Base-by-base conservation (phyloP, 805 yeast species). In the Citeromyces nyonsensis region DNA sequence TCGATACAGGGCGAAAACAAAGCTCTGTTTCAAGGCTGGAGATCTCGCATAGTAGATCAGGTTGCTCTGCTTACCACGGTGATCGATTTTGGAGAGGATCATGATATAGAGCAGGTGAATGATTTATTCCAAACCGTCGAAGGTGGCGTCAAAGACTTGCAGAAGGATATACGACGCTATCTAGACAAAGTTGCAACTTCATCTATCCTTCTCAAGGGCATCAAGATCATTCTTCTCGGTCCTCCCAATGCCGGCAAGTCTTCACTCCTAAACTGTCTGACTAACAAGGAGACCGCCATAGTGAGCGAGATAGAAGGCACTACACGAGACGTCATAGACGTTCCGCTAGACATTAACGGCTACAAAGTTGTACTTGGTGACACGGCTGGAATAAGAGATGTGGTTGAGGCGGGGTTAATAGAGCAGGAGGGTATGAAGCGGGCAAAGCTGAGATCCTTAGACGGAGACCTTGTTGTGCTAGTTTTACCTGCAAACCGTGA, bases 241-340 rank as follows among this genome's bases (percentile, higher is more conserved):
- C 91, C 94, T 5, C 95, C 98, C 1, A 91, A 91, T 51, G 95
- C 95, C 1, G 98, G 98, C 0, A 91, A 91, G 48, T 85, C 95
- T 3, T 82, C 95, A 1, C 54, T 91, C 8, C 52, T 91, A 33
- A 91, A 91, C 45, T 46, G 56, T n/a, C 51, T 91, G 6, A 83
- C 86, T 0, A 65, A 74, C 36, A 69, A 79, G 14, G 93, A 85
- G 14, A 79, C 84, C 11, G 93, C 95, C 0, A 84, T 91, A 26
- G 97, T 91, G 1, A 83, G 95, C 47, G 73, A 73, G 26, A 69
- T 81, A 4, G 94, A 94, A 2, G 98, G 98, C 0, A 91, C 98
- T 0, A 91, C 98, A 0, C 63, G 98, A 44, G 98, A 91, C 46
- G 57, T 82, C 0, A 67, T 91, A 15, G 93, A 85, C 41, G 69